Evolutionary conservation across 768 basidiomycete species (phyloP), one percentile per base, ranked within the genome.

Genomic region (Sistotremastrum niveocremeum): DNA sequence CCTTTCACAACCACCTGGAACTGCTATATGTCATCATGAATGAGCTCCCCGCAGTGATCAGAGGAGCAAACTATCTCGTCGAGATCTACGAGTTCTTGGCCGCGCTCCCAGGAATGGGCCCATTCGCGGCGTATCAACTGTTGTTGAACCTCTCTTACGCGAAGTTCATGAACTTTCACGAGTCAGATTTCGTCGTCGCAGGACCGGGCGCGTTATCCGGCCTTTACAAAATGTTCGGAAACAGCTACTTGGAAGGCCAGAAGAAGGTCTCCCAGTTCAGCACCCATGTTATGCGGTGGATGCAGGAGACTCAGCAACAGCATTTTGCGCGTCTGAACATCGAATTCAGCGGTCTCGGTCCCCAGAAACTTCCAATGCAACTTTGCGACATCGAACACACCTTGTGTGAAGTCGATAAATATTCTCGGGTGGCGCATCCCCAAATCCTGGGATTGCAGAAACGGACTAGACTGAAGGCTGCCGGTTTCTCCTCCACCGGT

Each of bases 351-450:
- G 72, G 71, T 11, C 62, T 81, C 7, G 75, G 78, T 11, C 66
- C 70, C 0, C 65, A 63, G 34, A 46, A 53, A 37, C 50, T 63
- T 30, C 32, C 35, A 29, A 74, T 81, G 68, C 68, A 71, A 52
- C 62, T 84, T 42, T 74, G 77, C 35, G 85, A 88, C 57, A 65
- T 87, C 45, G 85, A 88, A 63, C 85, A 88, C 57, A 68, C 77
- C 1, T 62, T 87, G 10, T 88, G 85, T 62, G 85, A 88, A 57
- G 68, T 81, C 39, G 81, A 85, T 62, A 84, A 86, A 56, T 87
- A 86, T 55, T 67, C 76, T 37, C 79, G 84, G 40, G 63, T 63
- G n/a, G 65, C 61, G 12, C 72, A 76, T 57, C 73, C 76, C 3
- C 37, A 59, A 7, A 55, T 77, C 46, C 67, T 63, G 47, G 70